A percentile compares a stretch with the other conserved stretches of the same genome.
Conservation (phyloP, 441 rosid genomes). For the Brassica hybrid region DNA sequence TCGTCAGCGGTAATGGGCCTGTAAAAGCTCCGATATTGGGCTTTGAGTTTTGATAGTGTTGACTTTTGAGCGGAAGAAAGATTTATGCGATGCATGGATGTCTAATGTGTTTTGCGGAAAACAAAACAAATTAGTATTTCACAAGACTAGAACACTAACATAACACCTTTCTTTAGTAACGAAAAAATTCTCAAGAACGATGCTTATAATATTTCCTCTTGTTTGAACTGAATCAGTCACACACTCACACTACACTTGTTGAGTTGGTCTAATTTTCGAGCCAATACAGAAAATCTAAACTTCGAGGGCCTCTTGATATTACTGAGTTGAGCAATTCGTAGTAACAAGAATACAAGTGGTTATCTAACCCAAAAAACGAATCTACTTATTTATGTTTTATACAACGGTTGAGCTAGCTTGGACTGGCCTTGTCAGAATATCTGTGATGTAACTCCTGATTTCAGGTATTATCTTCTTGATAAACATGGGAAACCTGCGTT, state of each 20-base stretch:
- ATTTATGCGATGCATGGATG: no score
- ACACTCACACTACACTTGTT: not conserved
- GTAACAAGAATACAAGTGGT: not conserved
- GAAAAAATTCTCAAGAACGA: not conserved
- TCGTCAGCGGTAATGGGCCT: slow-evolving; percentile 26
- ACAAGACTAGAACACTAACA: not conserved
- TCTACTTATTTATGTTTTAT: slow-evolving; percentile 19
- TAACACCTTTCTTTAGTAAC: not conserved
- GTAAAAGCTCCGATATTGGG: not conserved
- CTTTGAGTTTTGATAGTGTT: not conserved
- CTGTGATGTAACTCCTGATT: slow-evolving; percentile 51
- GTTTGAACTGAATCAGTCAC: not conserved
- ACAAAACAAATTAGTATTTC: not conserved
- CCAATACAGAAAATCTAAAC: not conserved
- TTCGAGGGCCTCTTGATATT: not conserved
- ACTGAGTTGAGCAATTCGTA: not conserved
- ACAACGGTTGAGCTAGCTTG: slow-evolving; percentile 37
- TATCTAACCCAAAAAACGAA: not conserved
- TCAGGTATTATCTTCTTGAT: slow-evolving; percentile 57
- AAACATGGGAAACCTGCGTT: slow-evolving; percentile 55
- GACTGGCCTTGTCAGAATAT: slow-evolving; percentile 49
- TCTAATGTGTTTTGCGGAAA: no score
- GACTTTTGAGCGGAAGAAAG: not conserved
- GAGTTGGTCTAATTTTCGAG: not conserved
- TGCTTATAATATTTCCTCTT: not conserved